Evolutionary conservation across 2,329 filamentous ascomycete species (phyloP).

Genomic region (Epichloe hybrida): DNA sequence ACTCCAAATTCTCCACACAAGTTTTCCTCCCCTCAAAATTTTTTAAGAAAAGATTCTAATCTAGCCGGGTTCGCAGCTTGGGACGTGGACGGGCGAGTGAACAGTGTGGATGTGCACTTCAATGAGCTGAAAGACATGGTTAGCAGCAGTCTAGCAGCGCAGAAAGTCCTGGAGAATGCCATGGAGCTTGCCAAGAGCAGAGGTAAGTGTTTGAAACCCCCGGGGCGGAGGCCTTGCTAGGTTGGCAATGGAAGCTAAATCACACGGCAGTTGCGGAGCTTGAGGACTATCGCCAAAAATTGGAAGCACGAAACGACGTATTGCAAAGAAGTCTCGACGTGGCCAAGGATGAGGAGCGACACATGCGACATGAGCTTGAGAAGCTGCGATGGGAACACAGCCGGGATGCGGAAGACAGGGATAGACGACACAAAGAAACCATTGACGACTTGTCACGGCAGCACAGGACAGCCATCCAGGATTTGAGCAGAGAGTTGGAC

Average conservation of each 20-base stretch:
- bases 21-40: conserved; percentile 36
- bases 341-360: conserved; percentile 22
- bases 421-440: conserved; percentile 21
- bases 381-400: conserved; percentile 23
- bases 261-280: conserved; percentile 29
- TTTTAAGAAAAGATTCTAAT: conserved; percentile 65
- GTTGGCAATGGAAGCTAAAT: conserved; percentile 7
- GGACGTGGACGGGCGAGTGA: conserved; percentile 67
- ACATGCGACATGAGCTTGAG: conserved; percentile 22
- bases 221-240: too few relatives aligned
- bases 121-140: conserved; percentile 59
- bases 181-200: conserved; percentile 60
- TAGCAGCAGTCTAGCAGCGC: conserved; percentile 52
- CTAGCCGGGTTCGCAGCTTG: conserved; percentile 50
- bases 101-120: conserved; percentile 64
- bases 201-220: conserved; percentile 37
- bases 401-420: conserved; percentile 41
- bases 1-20: conserved; percentile 24
- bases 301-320: conserved; percentile 31
- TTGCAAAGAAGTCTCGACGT: conserved; percentile 51
- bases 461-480: conserved; percentile 20
- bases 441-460: conserved; percentile 23
- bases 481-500: conserved; percentile 32
- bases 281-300: conserved; percentile 31
- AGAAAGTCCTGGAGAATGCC: conserved; percentile 57